These are phyloP conservation scores for Sordaria brevicollis DNA, from an alignment of 495 filamentous ascomycete species.

Conservation along the genomic window DNA sequence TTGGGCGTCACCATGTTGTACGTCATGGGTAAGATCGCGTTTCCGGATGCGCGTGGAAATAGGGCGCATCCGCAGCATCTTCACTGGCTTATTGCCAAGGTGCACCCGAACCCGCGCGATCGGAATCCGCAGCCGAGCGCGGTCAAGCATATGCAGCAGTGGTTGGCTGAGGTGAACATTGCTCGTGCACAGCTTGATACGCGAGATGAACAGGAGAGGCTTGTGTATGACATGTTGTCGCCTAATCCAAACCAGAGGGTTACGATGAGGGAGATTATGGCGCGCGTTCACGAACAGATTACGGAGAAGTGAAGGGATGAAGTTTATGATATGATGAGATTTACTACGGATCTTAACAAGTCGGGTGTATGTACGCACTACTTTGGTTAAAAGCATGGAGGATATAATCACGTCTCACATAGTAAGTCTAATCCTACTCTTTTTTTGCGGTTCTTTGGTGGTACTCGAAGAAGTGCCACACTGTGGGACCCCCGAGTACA, in stretches of 20 bases:
- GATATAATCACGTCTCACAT: not conserved
- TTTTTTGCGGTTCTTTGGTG: not conserved
- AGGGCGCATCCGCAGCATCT: slow-evolving; percentile 31
- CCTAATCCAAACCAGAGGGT: slow-evolving; percentile 33
- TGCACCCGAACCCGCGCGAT: slow-evolving; percentile 14
- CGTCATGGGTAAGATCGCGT: slow-evolving; percentile 33
- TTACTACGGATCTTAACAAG: not conserved
- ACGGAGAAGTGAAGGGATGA: slow-evolving; percentile 6
- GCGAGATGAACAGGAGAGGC: slow-evolving; percentile 29
- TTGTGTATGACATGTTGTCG: slow-evolving; percentile 35
- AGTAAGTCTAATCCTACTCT: not conserved
- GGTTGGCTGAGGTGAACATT: slow-evolving; percentile 33
- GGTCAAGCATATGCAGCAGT: slow-evolving; percentile 33
- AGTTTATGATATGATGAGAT: not conserved
- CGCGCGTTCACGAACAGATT: slow-evolving; percentile 21
- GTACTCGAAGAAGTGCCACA: not conserved
- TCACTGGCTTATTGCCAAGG: slow-evolving; percentile 36
- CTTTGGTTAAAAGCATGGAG: not conserved
- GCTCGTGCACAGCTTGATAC: slow-evolving; percentile 25
- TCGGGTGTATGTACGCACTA: not conserved
- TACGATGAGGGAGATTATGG: slow-evolving; percentile 29
- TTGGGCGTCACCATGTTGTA: slow-evolving; percentile 42
- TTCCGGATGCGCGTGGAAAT: slow-evolving; percentile 34
- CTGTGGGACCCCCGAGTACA: not conserved
- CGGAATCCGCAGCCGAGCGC: slow-evolving; percentile 26